Base-by-base conservation (phyloP, 495 filamentous ascomycete genomes). In the Hypoxylon rickii region DNA sequence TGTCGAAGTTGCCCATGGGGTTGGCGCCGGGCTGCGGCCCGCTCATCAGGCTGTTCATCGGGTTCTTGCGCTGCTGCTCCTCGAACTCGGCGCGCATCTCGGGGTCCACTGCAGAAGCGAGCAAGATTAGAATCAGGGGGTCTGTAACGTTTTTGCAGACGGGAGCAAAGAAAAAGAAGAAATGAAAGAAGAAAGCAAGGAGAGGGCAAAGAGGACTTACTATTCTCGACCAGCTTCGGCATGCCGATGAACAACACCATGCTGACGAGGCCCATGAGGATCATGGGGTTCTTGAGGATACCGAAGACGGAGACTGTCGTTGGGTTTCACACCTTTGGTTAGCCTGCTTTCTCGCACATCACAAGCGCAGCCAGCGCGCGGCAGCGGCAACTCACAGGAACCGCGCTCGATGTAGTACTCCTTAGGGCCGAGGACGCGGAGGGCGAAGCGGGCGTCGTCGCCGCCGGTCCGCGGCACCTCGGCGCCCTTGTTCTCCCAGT, bases 191-290 rank as follows among this genome's bases (percentile, higher is more conserved):
- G 29, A 32, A 36, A 11, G 15, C 6, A 33, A 20, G 44, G 31
- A 21, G 36, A 40, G 38, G 34, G 38, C 47, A 39, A 22, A 21
- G 43, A 49, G 51, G 44, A 83, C 92, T 48, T 83, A 97, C 92
- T 96, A 61, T 96, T 97, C 44, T 97, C 92, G 73, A 97, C 83
- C 26, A 98, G 67, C 72, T 96, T 92, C 7, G 94, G 94, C 85
- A 97, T 85, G 20, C 92, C 92, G 43, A 97, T 74, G 33, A 96
- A 91, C 38, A 96, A 71, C 0, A 70, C 85, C 78, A 97, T 77
- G 22, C 86, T 88, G 17, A 93, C 85, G 16, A 96, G 68, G 10
- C 87, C 89, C 72, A 98, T 82, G 37, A 98, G 74, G 49, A 98
- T 96, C 89, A 97, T 97, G 2, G 94, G 94, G 65, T 88, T 96